These are phyloP conservation scores for Metschnikowia henanensis DNA, from an alignment of 805 yeast species.

Conservation along the genomic window DNA sequence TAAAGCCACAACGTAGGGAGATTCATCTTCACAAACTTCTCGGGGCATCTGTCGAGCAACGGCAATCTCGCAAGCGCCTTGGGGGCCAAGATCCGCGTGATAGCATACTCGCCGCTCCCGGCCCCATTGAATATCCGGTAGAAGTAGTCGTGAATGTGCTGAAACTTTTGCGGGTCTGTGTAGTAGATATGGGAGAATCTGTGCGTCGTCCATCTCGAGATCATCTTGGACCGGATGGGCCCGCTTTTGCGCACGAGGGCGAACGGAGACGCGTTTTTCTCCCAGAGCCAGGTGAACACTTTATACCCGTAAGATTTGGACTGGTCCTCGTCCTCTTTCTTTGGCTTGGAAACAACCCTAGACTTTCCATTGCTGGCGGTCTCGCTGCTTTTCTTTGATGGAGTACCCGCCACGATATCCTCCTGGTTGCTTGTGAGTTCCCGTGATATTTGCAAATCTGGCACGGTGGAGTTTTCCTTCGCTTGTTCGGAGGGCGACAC, in stretches of 20 bases:
- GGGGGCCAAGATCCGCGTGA: slow-evolving; percentile 58
- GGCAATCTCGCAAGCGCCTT: slow-evolving; percentile 62
- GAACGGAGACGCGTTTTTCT: slow-evolving; percentile 54
- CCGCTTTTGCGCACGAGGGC: slow-evolving; percentile 49
- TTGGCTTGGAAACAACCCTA: neutral
- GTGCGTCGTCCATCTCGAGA: slow-evolving; percentile 53
- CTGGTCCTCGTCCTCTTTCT: neutral
- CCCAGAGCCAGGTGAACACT: slow-evolving; percentile 46
- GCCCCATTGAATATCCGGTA: slow-evolving; percentile 52
- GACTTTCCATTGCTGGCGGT: neutral
- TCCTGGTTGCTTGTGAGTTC: slow-evolving; percentile 28
- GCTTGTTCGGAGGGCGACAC: slow-evolving; percentile 7
- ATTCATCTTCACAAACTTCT: slow-evolving; percentile 37
- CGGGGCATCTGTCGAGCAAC: slow-evolving; percentile 50
- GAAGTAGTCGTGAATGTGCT: slow-evolving; percentile 53
- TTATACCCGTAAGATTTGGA: slow-evolving; percentile 20
- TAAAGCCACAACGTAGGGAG: slow-evolving; percentile 59
- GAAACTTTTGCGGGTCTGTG: slow-evolving; percentile 31
- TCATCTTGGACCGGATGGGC: slow-evolving; percentile 51
- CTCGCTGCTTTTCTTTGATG: neutral
- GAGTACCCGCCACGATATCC: slow-evolving; percentile 24
- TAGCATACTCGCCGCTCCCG: slow-evolving; percentile 66
- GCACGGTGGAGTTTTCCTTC: slow-evolving; percentile 19
- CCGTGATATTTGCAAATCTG: slow-evolving; percentile 14
- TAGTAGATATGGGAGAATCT: slow-evolving; percentile 43